Conservation (phyloP, 768 basidiomycete species). For the Flagelloscypha sp. region DNA sequence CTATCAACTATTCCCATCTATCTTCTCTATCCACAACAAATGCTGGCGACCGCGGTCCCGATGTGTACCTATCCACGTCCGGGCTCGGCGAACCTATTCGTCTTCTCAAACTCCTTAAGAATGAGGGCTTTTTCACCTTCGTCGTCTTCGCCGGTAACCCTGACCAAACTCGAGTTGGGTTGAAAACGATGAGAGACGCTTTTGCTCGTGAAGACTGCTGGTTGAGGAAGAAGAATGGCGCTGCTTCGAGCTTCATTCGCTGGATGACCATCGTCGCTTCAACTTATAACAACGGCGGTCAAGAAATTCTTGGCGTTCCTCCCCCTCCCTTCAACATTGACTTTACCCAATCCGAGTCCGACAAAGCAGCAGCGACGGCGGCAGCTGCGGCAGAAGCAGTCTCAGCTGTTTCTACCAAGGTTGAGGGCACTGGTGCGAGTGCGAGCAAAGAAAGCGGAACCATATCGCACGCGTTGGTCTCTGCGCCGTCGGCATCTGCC, state of each 20-base stretch:
- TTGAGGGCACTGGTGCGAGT: too few relatives aligned
- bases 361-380: too few relatives aligned
- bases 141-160: slow-evolving; percentile 14
- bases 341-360: not conserved
- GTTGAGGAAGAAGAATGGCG: slow-evolving; percentile 7
- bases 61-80: slow-evolving; percentile 12
- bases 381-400: too few relatives aligned
- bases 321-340: not conserved
- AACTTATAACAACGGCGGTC: slow-evolving; percentile 7
- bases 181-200: slow-evolving; percentile 3
- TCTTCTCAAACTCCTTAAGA: slow-evolving; percentile 13
- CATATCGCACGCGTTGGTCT: too few relatives aligned
- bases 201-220: slow-evolving; percentile 4
- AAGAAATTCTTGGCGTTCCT: slow-evolving; percentile 13
- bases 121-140: slow-evolving; percentile 15
- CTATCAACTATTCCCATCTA: slow-evolving; percentile 9
- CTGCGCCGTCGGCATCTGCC: too few relatives aligned
- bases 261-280: slow-evolving; percentile 12
- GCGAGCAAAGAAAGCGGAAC: too few relatives aligned
- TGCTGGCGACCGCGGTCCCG: slow-evolving; percentile 14
- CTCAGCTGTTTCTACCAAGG: too few relatives aligned
- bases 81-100: slow-evolving; percentile 14
- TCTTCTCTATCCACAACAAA: slow-evolving; percentile 10
- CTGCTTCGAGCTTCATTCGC: slow-evolving; percentile 10
- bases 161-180: slow-evolving; percentile 2